Conservation (phyloP, 1,139 yeast genomes). For the Debaryomyces subglobosus region DNA sequence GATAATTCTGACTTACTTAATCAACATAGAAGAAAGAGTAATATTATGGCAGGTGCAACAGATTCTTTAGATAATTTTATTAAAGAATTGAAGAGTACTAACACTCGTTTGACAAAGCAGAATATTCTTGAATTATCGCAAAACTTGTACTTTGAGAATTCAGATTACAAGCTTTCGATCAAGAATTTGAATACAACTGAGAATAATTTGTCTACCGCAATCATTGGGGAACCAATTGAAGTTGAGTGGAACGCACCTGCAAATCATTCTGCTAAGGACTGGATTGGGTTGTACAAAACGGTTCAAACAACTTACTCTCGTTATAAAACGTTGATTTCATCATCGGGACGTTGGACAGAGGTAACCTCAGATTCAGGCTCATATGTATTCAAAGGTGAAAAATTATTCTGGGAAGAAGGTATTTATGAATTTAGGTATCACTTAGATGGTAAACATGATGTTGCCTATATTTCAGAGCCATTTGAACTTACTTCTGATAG, state of each 20-base stretch:
- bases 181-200: constrained; percentile 23
- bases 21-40: constrained; percentile 25
- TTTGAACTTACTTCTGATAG: constrained; percentile 59
- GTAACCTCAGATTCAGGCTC: constrained; percentile 49
- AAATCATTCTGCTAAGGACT: constrained; percentile 52
- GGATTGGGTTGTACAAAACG: constrained; percentile 80
- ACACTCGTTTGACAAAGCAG: constrained; percentile 38
- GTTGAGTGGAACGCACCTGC: constrained; percentile 62
- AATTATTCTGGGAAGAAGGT: constrained; percentile 71
- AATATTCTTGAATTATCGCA: constrained; percentile 46
- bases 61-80: constrained; percentile 47
- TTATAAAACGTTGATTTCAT: constrained; percentile 61
- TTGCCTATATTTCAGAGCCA: constrained; percentile 68
- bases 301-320: constrained; percentile 63
- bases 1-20: constrained; percentile 12
- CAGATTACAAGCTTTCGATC: constrained; percentile 35
- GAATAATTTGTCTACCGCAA: constrained; percentile 24
- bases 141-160: constrained; percentile 42
- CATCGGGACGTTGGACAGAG: constrained; percentile 74
- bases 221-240: constrained; percentile 56
- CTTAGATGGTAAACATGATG: constrained; percentile 69
- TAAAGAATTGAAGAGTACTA: constrained; percentile 39
- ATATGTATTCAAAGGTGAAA: constrained; percentile 53
- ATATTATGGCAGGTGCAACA: constrained; percentile 28
- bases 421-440: constrained; percentile 80